Base-by-base conservation (phyloP, 2,329 filamentous ascomycete species). In the Incumbomyces lentus region DNA sequence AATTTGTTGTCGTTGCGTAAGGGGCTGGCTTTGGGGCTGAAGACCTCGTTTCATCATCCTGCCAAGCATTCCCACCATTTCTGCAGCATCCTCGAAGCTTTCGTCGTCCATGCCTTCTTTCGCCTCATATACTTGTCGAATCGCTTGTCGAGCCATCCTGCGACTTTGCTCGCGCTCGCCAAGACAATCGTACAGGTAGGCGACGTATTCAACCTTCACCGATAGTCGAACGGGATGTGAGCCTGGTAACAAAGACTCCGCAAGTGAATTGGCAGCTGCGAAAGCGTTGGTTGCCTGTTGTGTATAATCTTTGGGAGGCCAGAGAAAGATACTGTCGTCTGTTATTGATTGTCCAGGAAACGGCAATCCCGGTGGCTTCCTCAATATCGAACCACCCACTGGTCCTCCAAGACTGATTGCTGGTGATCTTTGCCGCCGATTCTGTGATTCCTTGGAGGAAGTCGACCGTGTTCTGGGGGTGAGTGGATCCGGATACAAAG, bases 101-200 rank as follows among this genome's bases (percentile, higher is more conserved):
- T 93, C 87, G 59, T 96, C 89, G 49, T 93, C 86, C 79, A 96
- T 90, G 16, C 86, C 86, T 64, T 95, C 89, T 44, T 84, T 81
- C 1, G 88, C 87, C 48, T 88, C 84, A 61, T 95, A 95, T 1
- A 95, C 90, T 57, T 95, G 87, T 35, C 84, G 76, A 50, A 96
- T 92, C 2, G 89, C 86, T 32, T 81, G 75, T 58, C 86, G 83
- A 10, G 92, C 90, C 12, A 95, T 65, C 45, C 77, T 76, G 29
- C 89, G 76, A 43, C 86, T 88, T 31, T 73, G 79, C 17, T 89
- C 81, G 39, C 77, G 72, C 57, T 96, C 88, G 60, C 92, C 86
- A 2, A 86, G 74, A 59, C 90, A 96, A 60, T 96, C 92, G 70
- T 90, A 95, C 1, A 95, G 70, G 62, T 95, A 98, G 0, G 89